Evolutionary conservation across 192 early-diverging fungal species (phyloP), one percentile per base, ranked within the genome.

Genomic region (Coemansia sp.): DNA sequence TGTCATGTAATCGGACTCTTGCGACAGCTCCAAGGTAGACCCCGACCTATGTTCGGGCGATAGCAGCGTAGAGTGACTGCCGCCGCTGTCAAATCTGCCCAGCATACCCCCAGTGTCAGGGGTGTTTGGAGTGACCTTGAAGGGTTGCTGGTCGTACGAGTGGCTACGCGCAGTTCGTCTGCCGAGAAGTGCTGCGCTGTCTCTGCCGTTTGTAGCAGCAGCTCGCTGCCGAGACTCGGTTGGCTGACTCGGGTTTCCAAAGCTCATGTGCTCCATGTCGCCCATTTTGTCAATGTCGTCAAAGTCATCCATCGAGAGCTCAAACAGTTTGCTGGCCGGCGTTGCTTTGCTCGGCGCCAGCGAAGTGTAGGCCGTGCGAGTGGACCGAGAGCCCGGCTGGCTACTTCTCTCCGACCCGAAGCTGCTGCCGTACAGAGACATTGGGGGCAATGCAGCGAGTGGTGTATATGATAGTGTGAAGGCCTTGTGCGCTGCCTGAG

Each of bases 211-310:
- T 19, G 29, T n/a, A 6, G 58, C 58, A 38, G 12, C 35, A 36
- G 4, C 43, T 22, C 14, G 58, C 58, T 17, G 6, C 58, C 22
- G 37, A 6, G 27, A 32, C 35, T 54, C 51, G 27, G 51, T 31
- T 12, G 64, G 43, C 62, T 43, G 60, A 37, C 31, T 19, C 51
- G 67, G 42, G 40, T 60, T 54, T 14, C 15, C 51, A 51, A 65
- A 71, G 38, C 71, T 65, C 47, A 71, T 73, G 65, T 74, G 64
- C n/a, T 80, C 77, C 27, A 80, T 27, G 51, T 81, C 78, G 65
- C 78, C 75, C 53, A 79, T 63, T 27, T 46, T 65, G 54, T 64
- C 67, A 9, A 65, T 39, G 39, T 75, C 69, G 27, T 76, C 69
- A 49, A 66, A 51, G 39, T 75, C 73, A 27, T 76, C 78, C 42